Evolutionary conservation across 495 filamentous ascomycete genomes (phyloP), one percentile per base, ranked within the genome.

Genomic region (Penicillium maclennaniae): DNA sequence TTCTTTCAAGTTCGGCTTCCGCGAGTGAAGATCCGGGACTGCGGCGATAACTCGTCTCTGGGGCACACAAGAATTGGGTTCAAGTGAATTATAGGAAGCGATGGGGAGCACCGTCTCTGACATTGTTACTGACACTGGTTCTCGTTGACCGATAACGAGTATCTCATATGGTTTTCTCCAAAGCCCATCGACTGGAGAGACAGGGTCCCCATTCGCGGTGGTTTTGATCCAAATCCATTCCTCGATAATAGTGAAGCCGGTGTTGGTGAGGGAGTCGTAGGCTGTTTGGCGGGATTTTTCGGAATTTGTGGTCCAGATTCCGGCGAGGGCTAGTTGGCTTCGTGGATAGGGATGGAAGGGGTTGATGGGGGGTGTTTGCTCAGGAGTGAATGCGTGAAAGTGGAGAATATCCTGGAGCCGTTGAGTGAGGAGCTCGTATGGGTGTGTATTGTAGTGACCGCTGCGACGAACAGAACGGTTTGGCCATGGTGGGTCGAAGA

Each of bases 151-250:
- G 42, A 98, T 71, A 7, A 97, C 66, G 15, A 96, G 61, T 42
- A 89, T 74, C 69, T 97, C 92, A 68, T 92, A 97, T 6, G 92
- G 91, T 64, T 88, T 91, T 60, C 89, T 73, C 87, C 85, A 92
- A 4, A 79, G 57, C 4, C 84, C 80, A 44, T 87, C 80, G 4
- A 95, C n/a, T n/a, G 73, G 66, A 21, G 79, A 79, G 15, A 96
- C 74, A 0, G 89, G 85, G 55, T 89, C 79, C 0, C 93, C 93
- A 0, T 69, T 44, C 0, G 61, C 63, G 0, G 93, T 96, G 9
- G 83, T 80, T 67, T 98, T 98, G 34, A 96, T 58, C 93, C 93
- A 98, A 0, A 87, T 71, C 92, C 92, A 97, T 74, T 96, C 91
- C 44, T 91, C 92, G 15, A 78, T 67, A 19, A 85, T 59, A 40